Evolutionary conservation across 768 basidiomycete genomes (phyloP).

Genomic region (Lentinula edodes): DNA sequence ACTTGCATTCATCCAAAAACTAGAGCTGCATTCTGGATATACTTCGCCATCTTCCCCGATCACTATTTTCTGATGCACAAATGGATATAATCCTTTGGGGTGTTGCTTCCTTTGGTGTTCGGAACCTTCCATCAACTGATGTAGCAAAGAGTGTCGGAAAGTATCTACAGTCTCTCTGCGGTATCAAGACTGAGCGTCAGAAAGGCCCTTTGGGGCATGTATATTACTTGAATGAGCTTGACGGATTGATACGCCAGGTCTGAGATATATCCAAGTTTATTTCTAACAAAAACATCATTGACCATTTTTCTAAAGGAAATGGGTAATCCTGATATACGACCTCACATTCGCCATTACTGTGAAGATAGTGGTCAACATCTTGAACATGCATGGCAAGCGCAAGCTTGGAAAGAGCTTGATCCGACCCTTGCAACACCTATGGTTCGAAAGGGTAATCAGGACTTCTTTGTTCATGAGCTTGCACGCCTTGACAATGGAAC

Average conservation of each 20-base stretch:
- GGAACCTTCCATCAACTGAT: too few species aligned
- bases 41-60: conserved; percentile 3
- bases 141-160: too few species aligned
- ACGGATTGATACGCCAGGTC: conserved; percentile 4
- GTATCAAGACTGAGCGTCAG: too few species aligned
- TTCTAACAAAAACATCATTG: background rate
- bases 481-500: background rate
- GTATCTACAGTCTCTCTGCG: too few species aligned
- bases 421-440: background rate
- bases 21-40: conserved; percentile 4
- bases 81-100: too few species aligned
- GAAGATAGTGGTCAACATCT: conserved; percentile 11
- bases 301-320: conserved; percentile 13
- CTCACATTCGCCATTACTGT: conserved; percentile 11
- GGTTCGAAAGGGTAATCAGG: background rate
- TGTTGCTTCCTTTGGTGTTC: too few species aligned
- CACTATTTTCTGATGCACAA: too few species aligned
- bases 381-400: conserved; percentile 12
- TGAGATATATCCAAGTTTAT: too few species aligned
- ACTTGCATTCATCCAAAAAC: background rate
- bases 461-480: background rate
- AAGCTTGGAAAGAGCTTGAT: background rate
- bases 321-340: conserved; percentile 14
- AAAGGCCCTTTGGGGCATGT: conserved; percentile 24
- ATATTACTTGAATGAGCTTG: conserved; percentile 26